phyloP scores from a whole-genome alignment of 768 basidiomycete genomes.

The Amanita molliuscula region DNA sequence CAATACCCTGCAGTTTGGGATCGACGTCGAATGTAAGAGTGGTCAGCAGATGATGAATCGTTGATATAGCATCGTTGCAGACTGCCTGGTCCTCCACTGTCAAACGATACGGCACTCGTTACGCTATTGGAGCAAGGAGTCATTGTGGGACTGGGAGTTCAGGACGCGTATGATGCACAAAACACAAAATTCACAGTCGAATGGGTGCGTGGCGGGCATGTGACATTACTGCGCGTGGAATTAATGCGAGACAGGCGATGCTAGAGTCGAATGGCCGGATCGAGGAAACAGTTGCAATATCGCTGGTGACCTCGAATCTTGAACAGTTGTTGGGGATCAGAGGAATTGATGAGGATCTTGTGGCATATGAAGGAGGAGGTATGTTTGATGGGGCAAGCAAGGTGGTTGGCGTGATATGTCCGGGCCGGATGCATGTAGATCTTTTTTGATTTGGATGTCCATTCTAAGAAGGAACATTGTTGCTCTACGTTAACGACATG shows the following conservation, averaged over 20 bases:
- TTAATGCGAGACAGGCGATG: constrained; percentile 24
- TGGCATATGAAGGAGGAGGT: constrained; percentile 50
- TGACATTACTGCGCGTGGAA: neutral
- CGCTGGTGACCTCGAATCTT: constrained; percentile 35
- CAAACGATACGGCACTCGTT: constrained; percentile 49
- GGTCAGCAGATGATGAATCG: neutral
- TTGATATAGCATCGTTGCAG: constrained; percentile 20
- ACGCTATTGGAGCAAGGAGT: constrained; percentile 62
- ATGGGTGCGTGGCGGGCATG: constrained; percentile 44
- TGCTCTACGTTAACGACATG: constrained; percentile 37
- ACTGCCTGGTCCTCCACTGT: constrained; percentile 67
- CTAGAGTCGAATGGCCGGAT: constrained; percentile 38
- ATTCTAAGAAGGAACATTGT: neutral
- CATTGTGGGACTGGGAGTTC: constrained; percentile 64
- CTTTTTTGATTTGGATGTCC: constrained; percentile 23
- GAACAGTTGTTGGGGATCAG: constrained; percentile 29
- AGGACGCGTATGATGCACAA: constrained; percentile 61
- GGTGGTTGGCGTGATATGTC: constrained; percentile 45
- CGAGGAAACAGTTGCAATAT: constrained; percentile 27
- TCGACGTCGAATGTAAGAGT: constrained; percentile 46
- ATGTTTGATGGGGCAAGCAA: constrained; percentile 46
- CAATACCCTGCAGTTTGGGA: constrained; percentile 74
- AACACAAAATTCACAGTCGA: constrained; percentile 69
- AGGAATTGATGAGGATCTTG: constrained; percentile 41
- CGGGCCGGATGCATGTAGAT: constrained; percentile 39